Conservation (phyloP, 169 alveolate species). For the Eimeria zaria region DNA sequence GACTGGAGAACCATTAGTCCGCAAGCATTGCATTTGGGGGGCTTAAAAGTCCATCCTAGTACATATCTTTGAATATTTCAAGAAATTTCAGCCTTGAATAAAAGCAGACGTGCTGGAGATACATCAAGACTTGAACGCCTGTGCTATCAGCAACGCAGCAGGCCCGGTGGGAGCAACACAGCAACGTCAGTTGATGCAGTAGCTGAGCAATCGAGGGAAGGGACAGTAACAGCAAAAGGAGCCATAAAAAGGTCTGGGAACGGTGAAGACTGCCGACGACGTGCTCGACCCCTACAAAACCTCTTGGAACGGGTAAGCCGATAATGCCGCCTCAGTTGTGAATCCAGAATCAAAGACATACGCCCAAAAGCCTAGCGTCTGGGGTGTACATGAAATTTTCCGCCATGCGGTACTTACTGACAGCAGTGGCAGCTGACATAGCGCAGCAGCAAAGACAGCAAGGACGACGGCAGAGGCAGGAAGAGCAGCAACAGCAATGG, state of each 20-base stretch:
- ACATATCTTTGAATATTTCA: background rate
- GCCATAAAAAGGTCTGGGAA: background rate
- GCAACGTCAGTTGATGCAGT: background rate
- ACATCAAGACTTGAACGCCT: background rate
- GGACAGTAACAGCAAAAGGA: background rate
- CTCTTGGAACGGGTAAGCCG: background rate
- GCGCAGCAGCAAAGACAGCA: background rate
- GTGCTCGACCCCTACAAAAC: background rate
- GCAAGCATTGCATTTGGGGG: background rate
- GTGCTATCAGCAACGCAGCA: background rate
- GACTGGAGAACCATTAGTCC: background rate
- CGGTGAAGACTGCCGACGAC: background rate
- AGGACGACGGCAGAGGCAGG: background rate
- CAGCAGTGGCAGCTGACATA: slow-evolving; percentile 6
- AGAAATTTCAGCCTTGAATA: background rate
- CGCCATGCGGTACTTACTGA: slow-evolving; percentile 38
- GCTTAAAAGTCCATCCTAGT: background rate
- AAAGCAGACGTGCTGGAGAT: background rate
- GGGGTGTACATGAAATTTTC: background rate
- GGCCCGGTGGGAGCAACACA: background rate
- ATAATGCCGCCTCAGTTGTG: background rate
- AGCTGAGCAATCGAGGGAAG: background rate
- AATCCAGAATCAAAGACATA: background rate
- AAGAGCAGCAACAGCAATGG: slow-evolving; percentile 8
- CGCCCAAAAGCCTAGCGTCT: background rate